Conservation (phyloP, 495 filamentous ascomycete genomes). For the Aspergillus steynii region DNA sequence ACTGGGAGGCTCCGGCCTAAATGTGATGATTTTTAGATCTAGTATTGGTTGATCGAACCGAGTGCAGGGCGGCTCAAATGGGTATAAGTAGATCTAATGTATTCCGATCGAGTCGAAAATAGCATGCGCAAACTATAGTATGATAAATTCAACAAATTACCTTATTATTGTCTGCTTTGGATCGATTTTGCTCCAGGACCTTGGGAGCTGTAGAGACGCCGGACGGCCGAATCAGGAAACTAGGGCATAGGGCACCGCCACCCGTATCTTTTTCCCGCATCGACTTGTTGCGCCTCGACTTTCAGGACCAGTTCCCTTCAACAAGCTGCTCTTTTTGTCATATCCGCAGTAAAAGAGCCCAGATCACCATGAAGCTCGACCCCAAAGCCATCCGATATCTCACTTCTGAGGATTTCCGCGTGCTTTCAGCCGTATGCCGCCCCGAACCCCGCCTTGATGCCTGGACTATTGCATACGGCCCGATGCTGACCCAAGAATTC, state of each 20-base stretch:
- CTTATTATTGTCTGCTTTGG: constrained; percentile 2
- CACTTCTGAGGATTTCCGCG: constrained; percentile 88
- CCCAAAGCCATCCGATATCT: constrained; percentile 90
- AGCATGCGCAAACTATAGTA: not conserved
- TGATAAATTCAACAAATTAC: not conserved
- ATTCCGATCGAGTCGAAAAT: constrained; percentile 40
- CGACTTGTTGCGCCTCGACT: constrained; percentile 6
- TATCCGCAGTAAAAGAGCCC: not conserved
- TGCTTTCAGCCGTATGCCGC: constrained; percentile 79
- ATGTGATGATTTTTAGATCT: constrained; percentile 20
- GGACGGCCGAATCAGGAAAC: constrained; percentile 18
- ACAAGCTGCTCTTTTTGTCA: not conserved
- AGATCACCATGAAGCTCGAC: constrained; percentile 79
- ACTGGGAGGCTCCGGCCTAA: constrained; percentile 51
- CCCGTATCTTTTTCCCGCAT: constrained; percentile 35
- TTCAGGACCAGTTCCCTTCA: constrained; percentile 9
- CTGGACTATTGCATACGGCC: constrained; percentile 14
- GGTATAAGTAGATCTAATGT: constrained; percentile 40
- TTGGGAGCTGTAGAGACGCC: not conserved
- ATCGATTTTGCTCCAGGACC: not conserved
- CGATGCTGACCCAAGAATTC: constrained; percentile 35
- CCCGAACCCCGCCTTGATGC: constrained; percentile 28
- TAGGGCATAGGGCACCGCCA: constrained; percentile 48
- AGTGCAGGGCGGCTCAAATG: constrained; percentile 22
- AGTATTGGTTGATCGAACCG: constrained; percentile 20